phyloP scores from a whole-genome alignment of 441 rosid genomes.

The Mallotus repandus region DNA sequence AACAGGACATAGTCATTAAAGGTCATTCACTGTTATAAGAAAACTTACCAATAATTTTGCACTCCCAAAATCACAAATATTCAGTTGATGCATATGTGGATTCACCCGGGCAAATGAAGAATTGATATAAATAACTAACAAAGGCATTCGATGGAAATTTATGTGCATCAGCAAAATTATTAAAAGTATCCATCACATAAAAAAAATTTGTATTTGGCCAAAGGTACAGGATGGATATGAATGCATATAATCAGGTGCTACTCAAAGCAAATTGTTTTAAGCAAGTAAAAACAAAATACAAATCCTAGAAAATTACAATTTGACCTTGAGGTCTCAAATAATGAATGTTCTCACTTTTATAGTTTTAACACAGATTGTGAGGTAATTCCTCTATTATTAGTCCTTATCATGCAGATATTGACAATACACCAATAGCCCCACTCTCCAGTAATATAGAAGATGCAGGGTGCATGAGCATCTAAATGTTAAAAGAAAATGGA shows the following conservation, averaged over 20 bases:
- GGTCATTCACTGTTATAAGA: slow-evolving; percentile 8
- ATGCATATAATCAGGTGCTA: slow-evolving; percentile 12
- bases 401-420: neutral
- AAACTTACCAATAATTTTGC: slow-evolving; percentile 90
- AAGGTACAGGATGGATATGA: neutral
- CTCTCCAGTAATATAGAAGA: neutral
- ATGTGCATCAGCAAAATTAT: neutral
- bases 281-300: neutral
- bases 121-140: slow-evolving; percentile 12
- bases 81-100: slow-evolving; percentile 95
- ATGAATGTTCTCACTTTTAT: neutral
- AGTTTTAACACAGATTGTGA: neutral
- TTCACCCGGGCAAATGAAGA: slow-evolving; percentile 69
- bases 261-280: neutral
- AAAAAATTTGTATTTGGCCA: too few species aligned
- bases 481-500: neutral
- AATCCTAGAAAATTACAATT: neutral
- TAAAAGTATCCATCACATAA: neutral
- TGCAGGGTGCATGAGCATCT: neutral
- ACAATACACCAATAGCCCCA: neutral
- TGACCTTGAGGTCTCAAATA: neutral
- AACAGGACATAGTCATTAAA: slow-evolving; percentile 12
- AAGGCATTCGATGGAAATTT: neutral
- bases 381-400: neutral
- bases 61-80: slow-evolving; percentile 98